phyloP scores from a whole-genome alignment of 805 yeast species.

The Zygotorulaspora chibaensis region DNA sequence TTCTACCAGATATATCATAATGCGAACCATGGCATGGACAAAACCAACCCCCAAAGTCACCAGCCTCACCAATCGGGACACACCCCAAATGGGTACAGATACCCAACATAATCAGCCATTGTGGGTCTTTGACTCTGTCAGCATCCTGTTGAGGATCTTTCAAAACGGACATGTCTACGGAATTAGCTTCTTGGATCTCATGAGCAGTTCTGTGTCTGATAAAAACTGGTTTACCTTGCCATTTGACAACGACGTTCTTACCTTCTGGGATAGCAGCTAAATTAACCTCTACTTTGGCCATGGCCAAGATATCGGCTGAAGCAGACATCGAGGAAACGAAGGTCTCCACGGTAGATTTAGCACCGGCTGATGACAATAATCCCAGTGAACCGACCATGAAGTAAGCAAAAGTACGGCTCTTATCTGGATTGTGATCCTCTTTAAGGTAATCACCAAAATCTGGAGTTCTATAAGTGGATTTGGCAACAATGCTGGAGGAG shows the following conservation, averaged over 20 bases:
- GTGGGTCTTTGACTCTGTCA: conserved; percentile 93
- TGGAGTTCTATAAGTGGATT: conserved; percentile 86
- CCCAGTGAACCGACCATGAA: conserved; percentile 98
- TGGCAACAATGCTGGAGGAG: conserved; percentile 38
- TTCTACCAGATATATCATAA: conserved; percentile 99
- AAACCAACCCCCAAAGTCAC: conserved; percentile 99
- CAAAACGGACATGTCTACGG: conserved; percentile 66
- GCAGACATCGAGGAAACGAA: conserved; percentile 94
- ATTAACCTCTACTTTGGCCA: conserved; percentile 99
- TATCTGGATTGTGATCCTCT: conserved; percentile 64
- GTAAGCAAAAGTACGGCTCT: conserved; percentile 82
- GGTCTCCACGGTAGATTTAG: conserved; percentile 91
- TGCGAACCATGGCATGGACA: conserved; percentile 99
- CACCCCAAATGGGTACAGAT: conserved; percentile 99
- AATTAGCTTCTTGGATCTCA: conserved; percentile 93
- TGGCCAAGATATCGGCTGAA: conserved; percentile 96
- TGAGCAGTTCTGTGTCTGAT: conserved; percentile 95
- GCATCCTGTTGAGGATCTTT: conserved; percentile 94
- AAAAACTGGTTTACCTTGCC: conserved; percentile 99
- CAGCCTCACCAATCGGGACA: conserved; percentile 99
- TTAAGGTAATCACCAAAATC: conserved; percentile 79
- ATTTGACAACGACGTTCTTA: conserved; percentile 95
- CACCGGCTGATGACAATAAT: conserved; percentile 85
- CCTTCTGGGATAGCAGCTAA: conserved; percentile 92
- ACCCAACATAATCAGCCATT: conserved; percentile 99